Percentiles rank a stretch among this genome's conserved stretches.
These are phyloP conservation scores for Echeveria elegans DNA, from an alignment of 164 flowering plant species.

Conservation along the genomic window DNA sequence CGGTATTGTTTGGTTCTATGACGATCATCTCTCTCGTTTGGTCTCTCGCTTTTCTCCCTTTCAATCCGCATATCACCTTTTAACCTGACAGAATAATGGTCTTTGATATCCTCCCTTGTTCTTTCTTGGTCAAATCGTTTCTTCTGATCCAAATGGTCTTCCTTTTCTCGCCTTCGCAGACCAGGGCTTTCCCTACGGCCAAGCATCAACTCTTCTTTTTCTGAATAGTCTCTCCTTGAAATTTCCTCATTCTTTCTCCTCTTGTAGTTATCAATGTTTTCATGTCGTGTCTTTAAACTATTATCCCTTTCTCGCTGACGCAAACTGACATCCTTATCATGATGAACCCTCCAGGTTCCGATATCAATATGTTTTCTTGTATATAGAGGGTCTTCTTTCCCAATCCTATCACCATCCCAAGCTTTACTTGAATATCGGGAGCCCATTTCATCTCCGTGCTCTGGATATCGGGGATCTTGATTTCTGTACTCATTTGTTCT, in stretches of 20 bases:
- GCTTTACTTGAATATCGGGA: constrained; percentile 48
- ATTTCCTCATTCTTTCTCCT: constrained; percentile 72
- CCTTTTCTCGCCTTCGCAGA: constrained; percentile 74
- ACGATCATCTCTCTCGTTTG: constrained; percentile 53
- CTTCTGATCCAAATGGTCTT: constrained; percentile 48
- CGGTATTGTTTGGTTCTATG: constrained; percentile 46
- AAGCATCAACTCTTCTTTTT: constrained; percentile 50
- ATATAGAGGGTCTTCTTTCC: constrained; percentile 52
- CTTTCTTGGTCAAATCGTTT: constrained; percentile 57
- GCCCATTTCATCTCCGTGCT: constrained; percentile 49
- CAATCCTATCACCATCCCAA: constrained; percentile 58
- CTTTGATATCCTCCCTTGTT: constrained; percentile 49
- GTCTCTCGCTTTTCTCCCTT: constrained; percentile 49
- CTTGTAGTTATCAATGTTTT: constrained; percentile 49
- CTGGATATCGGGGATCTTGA: constrained; percentile 17
- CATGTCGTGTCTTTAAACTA: constrained; percentile 35
- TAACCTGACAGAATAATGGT: constrained; percentile 43
- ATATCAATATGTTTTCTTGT: constrained; percentile 60
- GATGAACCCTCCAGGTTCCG: constrained; percentile 51
- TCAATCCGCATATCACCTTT: constrained; percentile 63
- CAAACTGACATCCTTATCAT: constrained; percentile 49
- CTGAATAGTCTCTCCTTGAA: constrained; percentile 47
- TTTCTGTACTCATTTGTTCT: constrained; percentile 62
- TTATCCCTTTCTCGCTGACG: constrained; percentile 70
- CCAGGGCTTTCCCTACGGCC: constrained; percentile 45